phyloP scores from a whole-genome alignment of 176 grass and related monocot genomes.

The Oryza brachyantha region DNA sequence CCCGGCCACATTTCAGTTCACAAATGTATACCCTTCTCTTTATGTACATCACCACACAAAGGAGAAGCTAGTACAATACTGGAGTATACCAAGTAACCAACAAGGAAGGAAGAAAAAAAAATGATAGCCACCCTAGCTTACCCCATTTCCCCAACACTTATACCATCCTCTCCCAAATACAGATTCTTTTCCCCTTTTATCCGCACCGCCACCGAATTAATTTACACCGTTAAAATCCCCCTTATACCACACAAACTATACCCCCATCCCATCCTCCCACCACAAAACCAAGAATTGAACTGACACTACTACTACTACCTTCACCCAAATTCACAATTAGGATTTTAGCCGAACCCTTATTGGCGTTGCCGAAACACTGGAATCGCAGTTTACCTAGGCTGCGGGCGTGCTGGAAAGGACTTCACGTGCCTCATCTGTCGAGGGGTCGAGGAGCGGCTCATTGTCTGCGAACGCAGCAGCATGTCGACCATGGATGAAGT shows the following conservation, averaged over 20 bases:
- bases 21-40: constrained; percentile 52
- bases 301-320: not conserved
- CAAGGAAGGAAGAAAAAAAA: constrained; percentile 14
- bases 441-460: constrained; percentile 37
- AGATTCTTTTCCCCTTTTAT: constrained; percentile 39
- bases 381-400: constrained; percentile 53
- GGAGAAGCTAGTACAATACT: constrained; percentile 36
- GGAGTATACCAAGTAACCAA: constrained; percentile 54
- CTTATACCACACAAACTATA: constrained; percentile 58
- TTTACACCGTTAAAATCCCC: constrained; percentile 48
- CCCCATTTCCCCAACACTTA: constrained; percentile 29
- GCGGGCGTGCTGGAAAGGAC: constrained; percentile 69
- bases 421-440: constrained; percentile 61
- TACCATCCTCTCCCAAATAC: constrained; percentile 37
- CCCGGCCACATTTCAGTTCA: constrained; percentile 25
- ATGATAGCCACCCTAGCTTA: constrained; percentile 23
- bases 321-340: constrained; percentile 5
- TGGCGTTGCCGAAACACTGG: not conserved
- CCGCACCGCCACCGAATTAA: constrained; percentile 41
- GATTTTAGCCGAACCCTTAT: constrained; percentile 24
- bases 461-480: constrained; percentile 75
- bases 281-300: constrained; percentile 35
- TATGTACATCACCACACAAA: constrained; percentile 56
- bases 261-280: constrained; percentile 12
- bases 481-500: constrained; percentile 86